Base-by-base conservation (phyloP, 208 protist genomes). In the Leishmania tarentolae region DNA sequence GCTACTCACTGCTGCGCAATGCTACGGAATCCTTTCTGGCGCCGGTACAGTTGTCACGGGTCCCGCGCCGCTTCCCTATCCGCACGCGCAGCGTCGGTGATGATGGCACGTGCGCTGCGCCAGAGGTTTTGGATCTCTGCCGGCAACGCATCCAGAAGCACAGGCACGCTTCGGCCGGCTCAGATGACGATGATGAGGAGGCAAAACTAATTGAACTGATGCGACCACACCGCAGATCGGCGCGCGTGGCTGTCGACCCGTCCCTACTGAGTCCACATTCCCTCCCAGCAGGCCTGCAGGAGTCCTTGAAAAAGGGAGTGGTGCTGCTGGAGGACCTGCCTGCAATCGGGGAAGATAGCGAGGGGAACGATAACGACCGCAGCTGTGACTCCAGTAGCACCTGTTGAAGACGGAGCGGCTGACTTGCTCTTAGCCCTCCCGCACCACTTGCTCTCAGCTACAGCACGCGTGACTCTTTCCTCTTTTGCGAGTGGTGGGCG, bases 1-100 rank as follows among this genome's bases (percentile, higher is more conserved):
- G 90, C 24, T 96, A 90, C 76, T 94, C 91, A 1, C 81, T 95
- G 42, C 63, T 95, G 59, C 83, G 87, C 35, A 91, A 89, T 56
- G 83, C 78, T 1, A 71, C 85, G 35, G 81, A 92, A 56, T 86
- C 85, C 13, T 94, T 91, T 63, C 73, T 96, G 40, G 68, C 81
- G 50, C 82, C 83, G 42, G 78, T 93, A n/a, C n/a, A 88, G 57
- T 61, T 76, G 61, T 84, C 71, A 35, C 82, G 79, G 47, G 86
- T 81, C 42, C 86, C 75, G 35, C 84, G 82, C 8, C 82, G 82
- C 77, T 79, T 85, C 66, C 77, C 82, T 8, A 74, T 85, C 35
- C 72, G 73, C 63, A 85, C 77, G 47, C 61, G 65, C 63, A 82
- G 82, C 77, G n/a, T 52, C 76, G 52, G 46, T 65, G 53, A 56